Percentiles rank a stretch among this genome's conserved stretches.
These are phyloP conservation scores for Cyclotella baltica DNA, from an alignment of 108 stramenopile genomes.

Conservation along the genomic window DNA sequence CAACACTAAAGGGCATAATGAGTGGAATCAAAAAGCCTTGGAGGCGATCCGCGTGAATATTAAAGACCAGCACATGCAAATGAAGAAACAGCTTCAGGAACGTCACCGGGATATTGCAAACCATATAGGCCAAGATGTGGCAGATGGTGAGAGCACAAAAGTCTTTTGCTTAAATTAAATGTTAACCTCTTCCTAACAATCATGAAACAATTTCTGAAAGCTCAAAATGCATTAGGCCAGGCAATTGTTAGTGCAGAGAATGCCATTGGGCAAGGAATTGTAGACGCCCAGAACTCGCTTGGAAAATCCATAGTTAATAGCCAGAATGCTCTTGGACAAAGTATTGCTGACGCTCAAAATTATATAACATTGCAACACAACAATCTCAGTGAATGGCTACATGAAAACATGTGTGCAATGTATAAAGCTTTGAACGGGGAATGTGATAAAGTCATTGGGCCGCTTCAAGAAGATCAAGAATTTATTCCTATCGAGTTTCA, in stretches of 20 bases:
- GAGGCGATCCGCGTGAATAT: background rate
- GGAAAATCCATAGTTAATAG: too few species aligned
- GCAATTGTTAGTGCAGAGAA: too few species aligned
- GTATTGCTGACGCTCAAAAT: conserved; percentile 3
- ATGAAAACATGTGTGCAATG: background rate
- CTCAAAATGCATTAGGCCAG: conserved; percentile 2
- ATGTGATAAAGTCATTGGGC: background rate
- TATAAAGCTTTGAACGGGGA: background rate
- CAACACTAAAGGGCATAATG: background rate
- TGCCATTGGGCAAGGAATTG: too few species aligned
- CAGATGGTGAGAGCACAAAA: too few species aligned
- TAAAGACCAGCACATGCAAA: conserved; percentile 6
- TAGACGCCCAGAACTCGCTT: too few species aligned
- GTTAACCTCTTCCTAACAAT: background rate
- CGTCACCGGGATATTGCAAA: conserved; percentile 1
- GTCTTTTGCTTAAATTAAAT: background rate
- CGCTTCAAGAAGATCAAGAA: conserved; percentile 1
- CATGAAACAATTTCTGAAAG: background rate
- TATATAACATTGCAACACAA: conserved; percentile 8
- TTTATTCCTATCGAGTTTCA: conserved; percentile 1
- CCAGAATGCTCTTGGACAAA: too few species aligned
- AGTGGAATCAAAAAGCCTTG: background rate
- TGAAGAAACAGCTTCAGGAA: conserved; percentile 1
- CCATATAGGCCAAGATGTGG: conserved; percentile 5
- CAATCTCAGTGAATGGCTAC: conserved; percentile 11